Evolutionary conservation across 306 rosid genomes (phyloP).

Genomic region (Heteromeles arbutifolia): DNA sequence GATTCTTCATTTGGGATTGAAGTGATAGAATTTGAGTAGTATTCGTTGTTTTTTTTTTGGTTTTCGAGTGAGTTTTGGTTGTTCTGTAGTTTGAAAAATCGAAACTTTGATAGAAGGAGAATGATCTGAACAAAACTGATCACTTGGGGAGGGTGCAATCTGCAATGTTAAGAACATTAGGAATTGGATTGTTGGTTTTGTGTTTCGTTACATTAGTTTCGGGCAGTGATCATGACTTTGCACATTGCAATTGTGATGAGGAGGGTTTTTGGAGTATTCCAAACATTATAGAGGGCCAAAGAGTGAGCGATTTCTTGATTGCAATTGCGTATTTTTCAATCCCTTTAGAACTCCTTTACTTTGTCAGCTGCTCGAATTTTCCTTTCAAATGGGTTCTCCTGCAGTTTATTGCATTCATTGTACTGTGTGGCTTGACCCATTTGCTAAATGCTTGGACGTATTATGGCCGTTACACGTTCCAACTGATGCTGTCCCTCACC

Average conservation of each 20-base stretch:
- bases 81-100: conserved; percentile 1
- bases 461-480: conserved; percentile 58
- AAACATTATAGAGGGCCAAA: conserved; percentile 30
- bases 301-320: conserved; percentile 34
- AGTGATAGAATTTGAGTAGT: not conserved
- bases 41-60: not conserved
- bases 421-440: conserved; percentile 43
- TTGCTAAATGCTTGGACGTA: conserved; percentile 39
- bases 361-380: conserved; percentile 31
- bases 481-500: conserved; percentile 51
- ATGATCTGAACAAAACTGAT: not conserved
- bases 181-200: conserved; percentile 17
- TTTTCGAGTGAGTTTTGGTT: not conserved
- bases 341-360: conserved; percentile 38
- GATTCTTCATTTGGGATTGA: not conserved
- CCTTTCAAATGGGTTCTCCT: conserved; percentile 42
- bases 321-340: conserved; percentile 42
- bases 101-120: not conserved
- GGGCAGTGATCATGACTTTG: conserved; percentile 34
- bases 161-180: conserved; percentile 36
- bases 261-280: conserved; percentile 43
- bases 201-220: conserved; percentile 20
- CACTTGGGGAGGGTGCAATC: conserved; percentile 27
- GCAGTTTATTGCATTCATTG: conserved; percentile 37
- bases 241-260: conserved; percentile 47